Conservation (phyloP, 192 early-diverging fungal species). For the Geosiphon pyriformis region DNA sequence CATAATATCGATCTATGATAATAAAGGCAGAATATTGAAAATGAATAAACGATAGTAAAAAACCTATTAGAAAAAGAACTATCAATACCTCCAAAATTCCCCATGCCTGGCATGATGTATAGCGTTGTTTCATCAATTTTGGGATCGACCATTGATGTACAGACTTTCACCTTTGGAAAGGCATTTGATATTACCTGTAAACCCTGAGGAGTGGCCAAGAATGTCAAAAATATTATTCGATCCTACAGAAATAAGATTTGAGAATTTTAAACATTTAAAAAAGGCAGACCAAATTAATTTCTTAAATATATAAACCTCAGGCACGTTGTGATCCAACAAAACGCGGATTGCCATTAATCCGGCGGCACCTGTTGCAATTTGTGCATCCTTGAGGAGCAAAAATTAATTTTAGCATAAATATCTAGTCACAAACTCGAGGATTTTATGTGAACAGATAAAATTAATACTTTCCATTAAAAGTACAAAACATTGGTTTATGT, state of each 20-base stretch:
- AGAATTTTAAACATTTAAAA: slow-evolving; percentile 8
- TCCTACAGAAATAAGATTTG: slow-evolving; percentile 30
- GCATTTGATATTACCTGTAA: slow-evolving; percentile 72
- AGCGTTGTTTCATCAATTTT: slow-evolving; percentile 57
- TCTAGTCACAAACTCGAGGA: too few species aligned
- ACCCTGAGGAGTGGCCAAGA: slow-evolving; percentile 75
- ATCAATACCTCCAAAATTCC: slow-evolving; percentile 70
- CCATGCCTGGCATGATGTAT: slow-evolving; percentile 78
- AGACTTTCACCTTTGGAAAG: slow-evolving; percentile 77
- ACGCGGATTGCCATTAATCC: slow-evolving; percentile 96
- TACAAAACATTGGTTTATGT: slow-evolving; percentile 57
- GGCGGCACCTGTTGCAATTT: slow-evolving; percentile 85
- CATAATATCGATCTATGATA: slow-evolving; percentile 57
- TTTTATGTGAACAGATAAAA: not conserved
- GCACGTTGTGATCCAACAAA: slow-evolving; percentile 84
- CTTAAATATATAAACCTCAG: slow-evolving; percentile 40
- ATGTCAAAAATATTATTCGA: slow-evolving; percentile 79
- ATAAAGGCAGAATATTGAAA: not conserved
- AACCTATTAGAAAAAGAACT: not conserved
- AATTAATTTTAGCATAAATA: too few species aligned
- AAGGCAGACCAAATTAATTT: slow-evolving; percentile 6
- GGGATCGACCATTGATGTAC: slow-evolving; percentile 75
- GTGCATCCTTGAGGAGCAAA: slow-evolving; percentile 69
- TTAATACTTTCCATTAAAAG: slow-evolving; percentile 52
- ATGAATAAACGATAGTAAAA: not conserved